Percentiles rank a stretch among this genome's conserved stretches.
These are phyloP conservation scores for Quercus phellos DNA, from an alignment of 331 rosid genomes.

Conservation along the genomic window DNA sequence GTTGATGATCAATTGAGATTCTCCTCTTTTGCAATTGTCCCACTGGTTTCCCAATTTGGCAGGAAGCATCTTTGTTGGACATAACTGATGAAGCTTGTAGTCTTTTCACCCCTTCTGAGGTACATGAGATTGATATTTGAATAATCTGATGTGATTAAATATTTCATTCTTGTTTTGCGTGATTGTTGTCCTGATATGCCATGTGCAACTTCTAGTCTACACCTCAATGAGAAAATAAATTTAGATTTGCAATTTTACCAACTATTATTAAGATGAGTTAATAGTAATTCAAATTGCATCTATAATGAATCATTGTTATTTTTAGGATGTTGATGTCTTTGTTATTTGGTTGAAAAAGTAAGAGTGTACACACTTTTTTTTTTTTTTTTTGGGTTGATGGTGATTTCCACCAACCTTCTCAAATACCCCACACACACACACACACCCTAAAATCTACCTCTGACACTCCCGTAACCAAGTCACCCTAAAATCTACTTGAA, in stretches of 20 bases:
- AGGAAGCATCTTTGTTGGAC: slow-evolving; percentile 92
- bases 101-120: slow-evolving; percentile 79
- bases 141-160: not conserved
- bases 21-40: slow-evolving; percentile 9
- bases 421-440: too few relatives aligned
- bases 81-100: slow-evolving; percentile 76
- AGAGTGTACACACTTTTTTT: not conserved
- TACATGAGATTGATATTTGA: slow-evolving; percentile 20
- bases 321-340: not conserved
- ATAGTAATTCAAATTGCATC: not conserved
- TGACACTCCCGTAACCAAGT: too few relatives aligned
- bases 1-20: slow-evolving; percentile 6
- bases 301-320: not conserved
- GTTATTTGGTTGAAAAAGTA: not conserved
- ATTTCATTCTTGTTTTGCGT: not conserved
- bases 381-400: too few relatives aligned
- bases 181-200: not conserved
- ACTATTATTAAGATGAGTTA: not conserved
- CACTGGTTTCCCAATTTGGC: slow-evolving; percentile 32
- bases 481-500: too few relatives aligned
- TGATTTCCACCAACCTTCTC: too few relatives aligned
- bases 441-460: too few relatives aligned
- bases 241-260: slow-evolving; percentile 6
- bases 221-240: not conserved
- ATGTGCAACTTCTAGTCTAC: not conserved